Percentiles rank a stretch among this genome's conserved stretches.
Evolutionary conservation across 306 rosid genomes (phyloP).

Genomic region (Dalbergia oliveri): DNA sequence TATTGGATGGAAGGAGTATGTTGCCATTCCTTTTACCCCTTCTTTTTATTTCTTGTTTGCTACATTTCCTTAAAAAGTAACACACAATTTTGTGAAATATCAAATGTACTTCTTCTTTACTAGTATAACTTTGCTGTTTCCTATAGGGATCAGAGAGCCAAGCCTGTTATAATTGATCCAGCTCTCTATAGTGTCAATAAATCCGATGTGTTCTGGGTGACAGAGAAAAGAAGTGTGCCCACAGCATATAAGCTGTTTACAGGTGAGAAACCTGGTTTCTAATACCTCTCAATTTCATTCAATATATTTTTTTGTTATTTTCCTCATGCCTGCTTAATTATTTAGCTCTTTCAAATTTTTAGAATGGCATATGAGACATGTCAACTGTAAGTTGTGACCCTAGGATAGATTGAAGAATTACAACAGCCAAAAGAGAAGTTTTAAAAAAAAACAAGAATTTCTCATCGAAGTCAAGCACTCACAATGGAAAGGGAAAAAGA

Average conservation of each 20-base stretch:
- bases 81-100: constrained; percentile 28
- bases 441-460: background rate
- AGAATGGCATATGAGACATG: constrained; percentile 28
- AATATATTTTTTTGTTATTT: constrained; percentile 25
- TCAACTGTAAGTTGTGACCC: constrained; percentile 29
- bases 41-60: background rate
- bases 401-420: constrained; percentile 23
- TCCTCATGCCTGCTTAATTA: background rate
- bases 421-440: background rate
- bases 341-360: constrained; percentile 9
- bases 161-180: constrained; percentile 64
- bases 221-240: constrained; percentile 59
- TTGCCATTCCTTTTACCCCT: constrained; percentile 9
- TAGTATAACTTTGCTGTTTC: constrained; percentile 29
- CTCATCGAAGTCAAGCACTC: constrained; percentile 2
- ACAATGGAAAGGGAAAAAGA: background rate
- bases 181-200: constrained; percentile 59
- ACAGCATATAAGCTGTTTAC: constrained; percentile 87
- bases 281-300: constrained; percentile 31
- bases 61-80: constrained; percentile 6
- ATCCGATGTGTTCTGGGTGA: constrained; percentile 64
- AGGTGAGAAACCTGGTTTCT: constrained; percentile 58
- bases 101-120: constrained; percentile 8
- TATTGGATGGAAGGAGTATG: constrained; percentile 93
- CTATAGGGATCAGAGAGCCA: constrained; percentile 61